phyloP scores from a whole-genome alignment of 192 early-diverging fungal species.

The Chytriomyces hyalinus region DNA sequence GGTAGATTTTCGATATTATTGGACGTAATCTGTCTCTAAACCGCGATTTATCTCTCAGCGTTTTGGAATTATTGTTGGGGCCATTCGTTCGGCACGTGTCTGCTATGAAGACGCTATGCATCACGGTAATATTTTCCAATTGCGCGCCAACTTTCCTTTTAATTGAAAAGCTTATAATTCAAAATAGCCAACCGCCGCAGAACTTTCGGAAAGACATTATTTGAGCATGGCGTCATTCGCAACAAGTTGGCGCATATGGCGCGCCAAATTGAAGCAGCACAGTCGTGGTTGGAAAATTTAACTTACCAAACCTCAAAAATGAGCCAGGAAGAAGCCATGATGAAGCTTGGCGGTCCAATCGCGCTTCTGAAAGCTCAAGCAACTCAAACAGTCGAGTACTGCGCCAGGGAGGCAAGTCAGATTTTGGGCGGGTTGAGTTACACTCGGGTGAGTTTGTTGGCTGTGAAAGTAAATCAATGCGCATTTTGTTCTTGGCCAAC shows the following conservation, averaged over 20 bases:
- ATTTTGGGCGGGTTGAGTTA: constrained; percentile 63
- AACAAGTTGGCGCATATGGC: constrained; percentile 71
- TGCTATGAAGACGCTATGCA: constrained; percentile 52
- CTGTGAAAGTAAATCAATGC: not conserved
- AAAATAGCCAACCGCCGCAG: constrained; percentile 27
- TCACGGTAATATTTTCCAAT: constrained; percentile 8
- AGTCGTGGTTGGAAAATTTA: constrained; percentile 73
- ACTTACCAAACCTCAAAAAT: constrained; percentile 65
- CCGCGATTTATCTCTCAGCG: constrained; percentile 58
- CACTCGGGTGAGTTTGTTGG: constrained; percentile 34
- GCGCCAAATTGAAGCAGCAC: constrained; percentile 75
- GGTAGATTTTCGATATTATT: constrained; percentile 20
- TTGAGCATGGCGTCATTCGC: constrained; percentile 69
- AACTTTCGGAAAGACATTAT: constrained; percentile 33
- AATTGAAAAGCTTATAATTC: not conserved
- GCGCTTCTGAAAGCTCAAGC: constrained; percentile 45
- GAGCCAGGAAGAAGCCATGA: constrained; percentile 54
- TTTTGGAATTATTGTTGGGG: constrained; percentile 67
- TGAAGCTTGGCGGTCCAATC: constrained; percentile 57
- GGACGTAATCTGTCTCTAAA: constrained; percentile 68
- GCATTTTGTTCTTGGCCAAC: not conserved
- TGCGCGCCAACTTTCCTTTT: not conserved
- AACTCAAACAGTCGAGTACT: constrained; percentile 54
- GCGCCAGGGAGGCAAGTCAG: constrained; percentile 62
- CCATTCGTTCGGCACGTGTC: constrained; percentile 78